These are phyloP conservation scores for Cercophora scortea DNA, from an alignment of 495 filamentous ascomycete genomes.

Conservation along the genomic window DNA sequence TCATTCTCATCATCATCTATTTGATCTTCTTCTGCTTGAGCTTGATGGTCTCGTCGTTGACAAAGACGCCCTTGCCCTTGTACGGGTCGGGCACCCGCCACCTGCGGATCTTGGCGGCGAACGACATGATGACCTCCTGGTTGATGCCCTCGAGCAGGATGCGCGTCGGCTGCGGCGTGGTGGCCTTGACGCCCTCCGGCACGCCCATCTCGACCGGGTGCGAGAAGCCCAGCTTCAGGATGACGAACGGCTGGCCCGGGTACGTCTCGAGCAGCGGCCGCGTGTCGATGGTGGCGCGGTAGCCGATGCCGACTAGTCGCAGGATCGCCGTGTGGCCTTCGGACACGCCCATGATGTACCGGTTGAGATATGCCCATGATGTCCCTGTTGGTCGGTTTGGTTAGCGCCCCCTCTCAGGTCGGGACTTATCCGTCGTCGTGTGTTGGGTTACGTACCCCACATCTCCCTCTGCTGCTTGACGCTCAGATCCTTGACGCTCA, in stretches of 20 bases:
- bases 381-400: slow-evolving; percentile 54
- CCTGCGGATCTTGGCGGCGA: slow-evolving; percentile 77
- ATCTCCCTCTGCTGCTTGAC: slow-evolving; percentile 79
- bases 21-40: slow-evolving; percentile 99
- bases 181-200: slow-evolving; percentile 76
- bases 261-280: slow-evolving; percentile 65
- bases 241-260: slow-evolving; percentile 78
- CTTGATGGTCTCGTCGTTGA: slow-evolving; percentile 94
- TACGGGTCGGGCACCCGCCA: slow-evolving; percentile 96
- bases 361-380: slow-evolving; percentile 78
- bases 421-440: neutral
- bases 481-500: slow-evolving; percentile 57
- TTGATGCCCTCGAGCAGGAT: slow-evolving; percentile 84
- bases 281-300: slow-evolving; percentile 78
- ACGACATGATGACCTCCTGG: slow-evolving; percentile 77
- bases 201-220: slow-evolving; percentile 87
- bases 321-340: slow-evolving; percentile 93
- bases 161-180: slow-evolving; percentile 85
- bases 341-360: slow-evolving; percentile 84
- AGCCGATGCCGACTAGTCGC: slow-evolving; percentile 92
- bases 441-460: slow-evolving; percentile 68
- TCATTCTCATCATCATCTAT: slow-evolving; percentile 39
- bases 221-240: slow-evolving; percentile 89
- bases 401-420: neutral
- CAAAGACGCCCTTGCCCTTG: slow-evolving; percentile 98